Percentiles rank a stretch among this genome's conserved stretches.
Conservation (phyloP, 192 early-diverging fungal species). For the Blastocladiella britannica region DNA sequence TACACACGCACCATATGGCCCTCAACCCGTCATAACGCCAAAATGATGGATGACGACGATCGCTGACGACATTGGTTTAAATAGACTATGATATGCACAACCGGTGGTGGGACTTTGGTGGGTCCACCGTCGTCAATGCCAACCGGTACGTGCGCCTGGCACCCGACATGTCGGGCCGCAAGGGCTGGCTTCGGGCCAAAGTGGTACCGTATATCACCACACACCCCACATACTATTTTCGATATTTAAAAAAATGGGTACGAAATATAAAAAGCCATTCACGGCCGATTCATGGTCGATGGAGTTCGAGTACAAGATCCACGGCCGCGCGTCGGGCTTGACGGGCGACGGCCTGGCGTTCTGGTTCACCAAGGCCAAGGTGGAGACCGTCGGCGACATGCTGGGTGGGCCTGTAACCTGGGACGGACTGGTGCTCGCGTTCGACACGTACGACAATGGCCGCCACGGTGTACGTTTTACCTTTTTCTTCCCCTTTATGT, state of each 20-base stretch:
- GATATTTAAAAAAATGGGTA: slow-evolving; percentile 3
- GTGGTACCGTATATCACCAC: too few species aligned
- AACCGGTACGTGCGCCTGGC: slow-evolving; percentile 73
- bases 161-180: slow-evolving; percentile 48
- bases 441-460: slow-evolving; percentile 87
- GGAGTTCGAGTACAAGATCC: slow-evolving; percentile 84
- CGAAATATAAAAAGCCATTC: too few species aligned
- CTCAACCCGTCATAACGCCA: too few species aligned
- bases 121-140: slow-evolving; percentile 72
- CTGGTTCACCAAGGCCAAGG: slow-evolving; percentile 66
- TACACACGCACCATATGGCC: too few species aligned
- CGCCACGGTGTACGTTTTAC: slow-evolving; percentile 21
- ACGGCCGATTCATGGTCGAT: slow-evolving; percentile 47
- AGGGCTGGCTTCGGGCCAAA: slow-evolving; percentile 58
- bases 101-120: slow-evolving; percentile 91
- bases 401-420: slow-evolving; percentile 78
- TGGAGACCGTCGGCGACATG: slow-evolving; percentile 44
- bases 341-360: slow-evolving; percentile 94
- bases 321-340: slow-evolving; percentile 46
- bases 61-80: too few species aligned
- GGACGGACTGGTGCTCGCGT: slow-evolving; percentile 80
- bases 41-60: too few species aligned
- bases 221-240: too few species aligned
- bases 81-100: slow-evolving; percentile 57
- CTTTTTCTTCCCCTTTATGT: background rate